Evolutionary conservation across 129 eudicot species (phyloP).

Genomic region (Ambrosia trifida): DNA sequence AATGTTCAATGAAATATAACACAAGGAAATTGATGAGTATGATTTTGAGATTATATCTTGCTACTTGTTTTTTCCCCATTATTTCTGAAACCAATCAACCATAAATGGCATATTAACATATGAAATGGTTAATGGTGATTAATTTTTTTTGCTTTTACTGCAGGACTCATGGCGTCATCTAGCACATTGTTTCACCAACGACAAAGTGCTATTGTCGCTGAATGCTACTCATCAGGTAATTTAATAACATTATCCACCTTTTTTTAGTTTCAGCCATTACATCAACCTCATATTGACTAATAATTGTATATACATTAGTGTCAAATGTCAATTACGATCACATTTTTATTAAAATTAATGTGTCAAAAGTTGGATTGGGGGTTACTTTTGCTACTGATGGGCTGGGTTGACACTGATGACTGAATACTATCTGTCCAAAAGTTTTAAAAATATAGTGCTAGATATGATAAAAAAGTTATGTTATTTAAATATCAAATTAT

Average conservation of each 20-base stretch:
- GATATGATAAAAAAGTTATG: not conserved
- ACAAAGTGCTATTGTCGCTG: conserved; percentile 56
- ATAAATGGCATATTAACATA: conserved; percentile 11
- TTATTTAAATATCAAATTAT: not conserved
- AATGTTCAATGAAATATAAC: not conserved
- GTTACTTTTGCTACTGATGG: not conserved
- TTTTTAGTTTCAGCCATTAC: conserved; percentile 13
- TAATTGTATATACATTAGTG: not conserved
- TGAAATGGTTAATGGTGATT: conserved; percentile 8
- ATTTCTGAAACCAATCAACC: conserved; percentile 15
- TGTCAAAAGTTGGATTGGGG: not conserved
- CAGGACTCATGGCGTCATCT: conserved; percentile 88
- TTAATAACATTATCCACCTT: not conserved
- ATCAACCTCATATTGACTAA: conserved; percentile 7
- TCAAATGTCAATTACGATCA: not conserved
- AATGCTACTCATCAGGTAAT: conserved; percentile 75
- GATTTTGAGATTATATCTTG: conserved; percentile 10
- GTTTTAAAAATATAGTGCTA: not conserved
- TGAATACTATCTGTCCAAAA: not conserved
- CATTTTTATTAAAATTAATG: not conserved
- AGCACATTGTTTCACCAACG: conserved; percentile 67
- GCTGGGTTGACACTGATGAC: conserved; percentile 8
- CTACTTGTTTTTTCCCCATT: conserved; percentile 3
- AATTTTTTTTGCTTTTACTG: conserved; percentile 34
- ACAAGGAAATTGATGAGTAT: conserved; percentile 11